Evolutionary conservation across 164 flowering plant species (phyloP), one percentile per base, ranked within the genome.

Genomic region (Kalanchoe fedtschenkoi): DNA sequence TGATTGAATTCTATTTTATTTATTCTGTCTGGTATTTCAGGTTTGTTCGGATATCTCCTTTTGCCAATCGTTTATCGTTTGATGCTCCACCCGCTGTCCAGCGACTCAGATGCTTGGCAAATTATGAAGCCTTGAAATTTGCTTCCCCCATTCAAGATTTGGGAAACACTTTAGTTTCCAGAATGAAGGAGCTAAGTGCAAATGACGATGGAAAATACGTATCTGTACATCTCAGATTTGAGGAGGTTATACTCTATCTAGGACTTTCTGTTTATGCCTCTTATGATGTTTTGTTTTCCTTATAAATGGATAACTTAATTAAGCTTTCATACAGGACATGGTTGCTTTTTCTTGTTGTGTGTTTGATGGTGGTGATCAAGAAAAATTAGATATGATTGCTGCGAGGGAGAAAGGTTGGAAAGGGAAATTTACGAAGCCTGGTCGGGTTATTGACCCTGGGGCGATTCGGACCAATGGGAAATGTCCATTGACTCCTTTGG

Each of bases 341-440:
- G 96, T 93, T 72, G 98, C 98, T 57, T 93, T 93, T 76, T 93
- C 98, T 34, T 93, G 98, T 62, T 93, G 98, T 75, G 71, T 85
- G 42, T 93, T 77, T 81, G 97, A 90, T 80, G 98, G 97, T 37
- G 97, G 97, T 19, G 76, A 76, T 61, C 66, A 81, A 76, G 98
- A 93, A 66, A 78, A 65, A 43, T 47, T n/a, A 61, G 91, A 85
- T 61, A 93, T 93, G 98, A 71, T 67, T 58, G 89, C 83, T 19
- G 97, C 97, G 54, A 82, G 98, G 66, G 98, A 93, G 75, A 81
- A 77, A 74, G 97, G 98, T 57, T 93, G 98, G 98, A 83, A 69
- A 74, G 97, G 97, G 46, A 93, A 93, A 70, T 93, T 93, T 64
- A 90, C 91, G 9, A 88, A 78, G 73, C 90, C 84, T 66, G 98